Evolutionary conservation across 2,329 filamentous ascomycete genomes (phyloP), one percentile per base, ranked within the genome.

Genomic region (Sarocladiaceae sp.): DNA sequence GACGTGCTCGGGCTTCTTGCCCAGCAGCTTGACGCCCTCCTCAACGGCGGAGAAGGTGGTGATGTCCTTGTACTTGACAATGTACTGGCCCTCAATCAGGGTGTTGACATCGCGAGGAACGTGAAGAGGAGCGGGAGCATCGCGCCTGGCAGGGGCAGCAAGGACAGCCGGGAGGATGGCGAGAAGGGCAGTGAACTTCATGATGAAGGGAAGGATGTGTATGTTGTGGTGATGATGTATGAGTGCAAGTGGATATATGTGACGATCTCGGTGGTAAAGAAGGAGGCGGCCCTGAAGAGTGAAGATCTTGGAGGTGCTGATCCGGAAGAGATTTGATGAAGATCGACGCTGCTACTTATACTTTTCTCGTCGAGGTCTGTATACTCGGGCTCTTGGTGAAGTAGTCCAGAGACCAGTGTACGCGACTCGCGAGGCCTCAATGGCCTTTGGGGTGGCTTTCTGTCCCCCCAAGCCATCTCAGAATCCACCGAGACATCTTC

Each of bases 81-180:
- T 66, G 55, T 59, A 66, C 50, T 60, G 65, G 54, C 58, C 59
- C 39, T 59, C 57, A 27, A 66, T 48, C 43, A 59, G 47, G 48
- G 18, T 43, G 40, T 57, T 47, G 33, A 50, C 56, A 24, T 53
- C 57, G 10, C 60, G 59, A 34, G 62, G 58, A 16, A 57, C 51
- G 32, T 65, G 44, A 20, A 66, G 43, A 27, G 63, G 63, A 18
- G 63, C 63, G 18, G 60, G 62, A 27, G 56, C 51, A 37, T 55
- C 49, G 26, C 62, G 63, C 47, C 55, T 56, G 26, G 46, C 43
- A 6, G 61, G 60, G 33, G 56, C 56, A 44, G 59, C 58, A 45
- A 62, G 41, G 40, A 56, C 58, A 34, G 62, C 45, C 47, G 58
- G 58, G 12, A 64, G 50, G 43, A 60, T 51, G 47, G 58, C 55